Evolutionary conservation across 1,284 basidiomycete genomes (phyloP).

Genomic region (Cutaneotrichosporon mucoides): DNA sequence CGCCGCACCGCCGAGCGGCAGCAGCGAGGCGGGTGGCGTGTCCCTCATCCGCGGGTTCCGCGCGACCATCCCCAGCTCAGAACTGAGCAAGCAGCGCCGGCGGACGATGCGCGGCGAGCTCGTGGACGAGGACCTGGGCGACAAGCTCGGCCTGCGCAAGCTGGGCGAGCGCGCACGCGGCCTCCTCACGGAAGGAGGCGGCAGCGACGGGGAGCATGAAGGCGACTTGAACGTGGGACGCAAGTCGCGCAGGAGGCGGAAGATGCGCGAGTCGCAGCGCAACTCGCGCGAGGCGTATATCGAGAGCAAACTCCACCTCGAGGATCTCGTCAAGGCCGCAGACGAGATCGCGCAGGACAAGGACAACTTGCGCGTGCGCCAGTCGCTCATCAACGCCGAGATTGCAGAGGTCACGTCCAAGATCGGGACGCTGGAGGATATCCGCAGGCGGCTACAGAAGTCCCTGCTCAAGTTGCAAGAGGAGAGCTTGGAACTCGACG

Average conservation of each 20-base stretch:
- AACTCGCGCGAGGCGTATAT: conserved; percentile 61
- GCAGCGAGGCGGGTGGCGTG: conserved; percentile 45
- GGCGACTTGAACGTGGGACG: conserved; percentile 31
- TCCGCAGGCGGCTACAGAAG: conserved; percentile 73
- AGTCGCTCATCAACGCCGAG: conserved; percentile 78
- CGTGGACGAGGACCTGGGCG: conserved; percentile 60
- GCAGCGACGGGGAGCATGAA: conserved; percentile 7
- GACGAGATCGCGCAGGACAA: conserved; percentile 82
- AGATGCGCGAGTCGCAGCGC: conserved; percentile 62
- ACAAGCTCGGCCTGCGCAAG: conserved; percentile 67
- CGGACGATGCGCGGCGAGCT: conserved; percentile 61
- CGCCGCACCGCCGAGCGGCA: conserved; percentile 53
- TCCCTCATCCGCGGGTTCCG: conserved; percentile 75
- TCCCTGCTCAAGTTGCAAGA: conserved; percentile 85
- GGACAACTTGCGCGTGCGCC: conserved; percentile 77
- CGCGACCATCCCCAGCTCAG: conserved; percentile 83
- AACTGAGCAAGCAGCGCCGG: conserved; percentile 67
- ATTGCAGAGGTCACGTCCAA: conserved; percentile 81
- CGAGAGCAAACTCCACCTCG: conserved; percentile 65
- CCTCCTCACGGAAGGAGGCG: conserved; percentile 52
- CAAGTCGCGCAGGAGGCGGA: conserved; percentile 57
- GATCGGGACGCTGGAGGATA: conserved; percentile 77
- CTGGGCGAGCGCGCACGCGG: conserved; percentile 72
- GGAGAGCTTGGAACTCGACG: conserved; percentile 91
- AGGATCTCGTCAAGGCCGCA: conserved; percentile 74